Evolutionary conservation across 768 basidiomycete genomes (phyloP), one percentile per base, ranked within the genome.

Genomic region (Ramaria sp.): DNA sequence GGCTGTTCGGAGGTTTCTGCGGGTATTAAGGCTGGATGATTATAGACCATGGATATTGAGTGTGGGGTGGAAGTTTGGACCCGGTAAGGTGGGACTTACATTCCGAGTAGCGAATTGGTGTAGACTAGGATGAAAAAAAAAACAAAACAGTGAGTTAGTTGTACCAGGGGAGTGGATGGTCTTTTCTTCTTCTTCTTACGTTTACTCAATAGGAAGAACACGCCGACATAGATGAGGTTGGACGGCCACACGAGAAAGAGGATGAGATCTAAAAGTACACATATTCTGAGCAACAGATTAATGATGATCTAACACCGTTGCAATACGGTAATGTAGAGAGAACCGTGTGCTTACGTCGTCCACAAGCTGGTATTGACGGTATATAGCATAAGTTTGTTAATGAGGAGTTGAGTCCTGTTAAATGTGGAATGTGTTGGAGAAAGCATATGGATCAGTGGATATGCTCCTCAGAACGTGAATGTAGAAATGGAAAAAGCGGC

Each of bases 321-420:
- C 2, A 18, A 41, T n/a, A n/a, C 36, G 5, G 39, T n/a, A 18
- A 7, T 41, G 36, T 8, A 37, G 16, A 37, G 7, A 37, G 36
- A 37, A 16, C n/a, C n/a, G n/a, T n/a, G 36, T 39, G 28, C 34
- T 37, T 30, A 42, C 51, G 28, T 52, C 1, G 51, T 42, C 36
- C 37, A 39, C 16, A 52, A 12, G 7, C 51, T 43, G 4, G 34
- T 52, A 39, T 52, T 52, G 20, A 52, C 42, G 20, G 51, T 39
- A 34, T 38, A 52, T 9, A 52, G 42, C 1, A 52, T 38, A 41
- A 52, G 51, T 16, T 52, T 42, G 37, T 52, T 43, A 34, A 52
- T 25, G 34, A 52, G 45, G 22, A 47, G 45, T 24, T 30, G 45
- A 1, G 45, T 47, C 45, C 45, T 47, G 18, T 7, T 9, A 20